Conservation (phyloP, 2,329 filamentous ascomycete species). For the Blastomyces parvus region DNA sequence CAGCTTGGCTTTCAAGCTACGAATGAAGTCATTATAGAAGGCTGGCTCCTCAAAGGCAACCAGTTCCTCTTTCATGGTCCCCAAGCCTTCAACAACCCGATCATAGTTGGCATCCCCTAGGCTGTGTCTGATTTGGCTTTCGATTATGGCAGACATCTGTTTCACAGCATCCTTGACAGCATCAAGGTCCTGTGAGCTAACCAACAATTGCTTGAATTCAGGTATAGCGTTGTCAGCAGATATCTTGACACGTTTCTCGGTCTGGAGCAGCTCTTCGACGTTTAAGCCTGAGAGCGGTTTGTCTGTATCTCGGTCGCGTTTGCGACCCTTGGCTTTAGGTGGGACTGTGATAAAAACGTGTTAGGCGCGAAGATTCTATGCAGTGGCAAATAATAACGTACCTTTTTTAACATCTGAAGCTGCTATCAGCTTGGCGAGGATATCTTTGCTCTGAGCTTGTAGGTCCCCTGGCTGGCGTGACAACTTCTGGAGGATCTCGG, state of each 20-base stretch:
- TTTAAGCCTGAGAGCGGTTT: constrained; percentile 88
- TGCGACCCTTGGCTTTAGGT: constrained; percentile 65
- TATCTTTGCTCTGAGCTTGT: constrained; percentile 46
- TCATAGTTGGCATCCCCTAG: constrained; percentile 67
- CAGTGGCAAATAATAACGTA: constrained; percentile 24
- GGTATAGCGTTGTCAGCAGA: constrained; percentile 69
- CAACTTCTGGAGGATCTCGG: constrained; percentile 60
- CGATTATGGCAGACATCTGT: constrained; percentile 65
- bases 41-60: constrained; percentile 63
- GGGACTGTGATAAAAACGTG: constrained; percentile 48
- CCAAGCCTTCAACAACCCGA: constrained; percentile 63
- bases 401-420: constrained; percentile 76
- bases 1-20: constrained; percentile 61
- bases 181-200: constrained; percentile 49
- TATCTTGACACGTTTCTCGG: constrained; percentile 45
- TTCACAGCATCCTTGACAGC: constrained; percentile 58
- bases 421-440: constrained; percentile 55
- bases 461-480: constrained; percentile 62
- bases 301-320: constrained; percentile 54
- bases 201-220: constrained; percentile 75
- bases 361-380: neutral
- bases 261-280: constrained; percentile 66
- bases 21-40: constrained; percentile 66
- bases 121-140: constrained; percentile 58
- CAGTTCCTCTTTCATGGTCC: constrained; percentile 69